Conservation (phyloP, 495 filamentous ascomycete species). For the Entonaema liquescens region DNA sequence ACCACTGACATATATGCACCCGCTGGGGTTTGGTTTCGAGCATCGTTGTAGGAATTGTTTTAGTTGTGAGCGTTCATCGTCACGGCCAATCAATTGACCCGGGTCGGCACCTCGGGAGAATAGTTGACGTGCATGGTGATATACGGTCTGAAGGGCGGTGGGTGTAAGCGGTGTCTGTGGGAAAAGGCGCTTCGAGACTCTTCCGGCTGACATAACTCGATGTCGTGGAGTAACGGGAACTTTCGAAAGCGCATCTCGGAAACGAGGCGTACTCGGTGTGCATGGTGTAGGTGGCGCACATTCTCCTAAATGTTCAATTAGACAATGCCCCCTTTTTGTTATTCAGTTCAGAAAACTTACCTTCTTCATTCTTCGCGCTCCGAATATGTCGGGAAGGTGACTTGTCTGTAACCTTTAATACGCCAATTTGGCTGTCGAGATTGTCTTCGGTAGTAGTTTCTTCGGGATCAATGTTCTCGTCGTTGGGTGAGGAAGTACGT, state of each 20-base stretch:
- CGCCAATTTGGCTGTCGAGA: slow-evolving; percentile 43
- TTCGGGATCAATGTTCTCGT: slow-evolving; percentile 65
- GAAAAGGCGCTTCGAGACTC: slow-evolving; percentile 61
- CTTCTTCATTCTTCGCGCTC: slow-evolving; percentile 32
- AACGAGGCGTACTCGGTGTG: slow-evolving; percentile 73
- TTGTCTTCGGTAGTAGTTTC: slow-evolving; percentile 50
- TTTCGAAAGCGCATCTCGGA: slow-evolving; percentile 59
- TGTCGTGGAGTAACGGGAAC: slow-evolving; percentile 57
- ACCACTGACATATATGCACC: slow-evolving; percentile 95
- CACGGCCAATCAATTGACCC: slow-evolving; percentile 80
- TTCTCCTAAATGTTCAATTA: slow-evolving; percentile 25
- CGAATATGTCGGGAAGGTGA: slow-evolving; percentile 43
- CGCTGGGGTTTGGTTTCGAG: slow-evolving; percentile 66
- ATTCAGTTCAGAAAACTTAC: slow-evolving; percentile 18
- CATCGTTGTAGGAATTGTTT: slow-evolving; percentile 72
- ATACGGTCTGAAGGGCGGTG: slow-evolving; percentile 71
- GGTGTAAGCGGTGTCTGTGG: slow-evolving; percentile 72
- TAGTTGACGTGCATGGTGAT: slow-evolving; percentile 84
- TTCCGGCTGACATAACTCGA: slow-evolving; percentile 60
- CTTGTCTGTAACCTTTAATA: slow-evolving; percentile 25
- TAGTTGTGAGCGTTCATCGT: slow-evolving; percentile 78
- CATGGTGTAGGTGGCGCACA: slow-evolving; percentile 66
- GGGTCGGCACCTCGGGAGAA: slow-evolving; percentile 83
- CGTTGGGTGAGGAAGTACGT: slow-evolving; percentile 44
- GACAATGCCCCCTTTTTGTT: slow-evolving; percentile 8